A percentile compares a stretch with the other conserved stretches of the same genome.
phyloP scores from a whole-genome alignment of 192 early-diverging fungal genomes.

The Coemansia sp. region DNA sequence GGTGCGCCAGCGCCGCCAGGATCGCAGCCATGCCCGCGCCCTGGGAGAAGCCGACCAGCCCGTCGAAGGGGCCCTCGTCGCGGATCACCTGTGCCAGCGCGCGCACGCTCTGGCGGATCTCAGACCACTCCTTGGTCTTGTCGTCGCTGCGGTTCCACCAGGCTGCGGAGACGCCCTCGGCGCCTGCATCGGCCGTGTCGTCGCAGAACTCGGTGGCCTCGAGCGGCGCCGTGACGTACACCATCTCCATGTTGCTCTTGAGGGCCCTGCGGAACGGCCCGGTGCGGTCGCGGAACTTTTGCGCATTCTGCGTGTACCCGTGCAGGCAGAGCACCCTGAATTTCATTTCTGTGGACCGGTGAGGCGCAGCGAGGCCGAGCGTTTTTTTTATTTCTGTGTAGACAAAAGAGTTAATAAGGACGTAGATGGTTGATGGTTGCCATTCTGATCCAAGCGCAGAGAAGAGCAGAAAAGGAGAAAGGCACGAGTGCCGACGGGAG shows the following conservation, averaged over 20 bases:
- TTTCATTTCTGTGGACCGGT: no score
- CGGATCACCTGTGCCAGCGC: background rate
- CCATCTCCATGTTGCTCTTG: conserved; percentile 8
- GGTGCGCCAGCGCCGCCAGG: conserved; percentile 12
- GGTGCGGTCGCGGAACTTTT: conserved; percentile 38
- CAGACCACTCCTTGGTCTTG: background rate
- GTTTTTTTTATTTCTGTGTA: no score
- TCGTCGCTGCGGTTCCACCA: conserved; percentile 35
- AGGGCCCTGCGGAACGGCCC: conserved; percentile 31
- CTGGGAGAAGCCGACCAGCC: conserved; percentile 43
- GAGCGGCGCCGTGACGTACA: conserved; percentile 27
- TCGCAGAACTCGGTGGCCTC: conserved; percentile 2
- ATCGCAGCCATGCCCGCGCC: conserved; percentile 38
- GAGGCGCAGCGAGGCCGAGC: no score
- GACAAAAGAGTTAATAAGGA: no score
- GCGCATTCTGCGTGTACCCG: conserved; percentile 43
- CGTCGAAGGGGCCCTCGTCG: conserved; percentile 34
- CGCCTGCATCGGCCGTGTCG: background rate
- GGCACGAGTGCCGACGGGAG: no score
- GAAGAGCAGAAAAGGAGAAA: no score
- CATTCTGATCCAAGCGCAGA: no score
- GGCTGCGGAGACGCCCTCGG: conserved; percentile 1
- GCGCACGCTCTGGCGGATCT: conserved; percentile 7
- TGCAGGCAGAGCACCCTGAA: conserved; percentile 43
- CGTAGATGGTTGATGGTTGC: no score